These are phyloP conservation scores for Oryza officinalis DNA, from an alignment of 176 grass and related monocot genomes.

Conservation along the genomic window DNA sequence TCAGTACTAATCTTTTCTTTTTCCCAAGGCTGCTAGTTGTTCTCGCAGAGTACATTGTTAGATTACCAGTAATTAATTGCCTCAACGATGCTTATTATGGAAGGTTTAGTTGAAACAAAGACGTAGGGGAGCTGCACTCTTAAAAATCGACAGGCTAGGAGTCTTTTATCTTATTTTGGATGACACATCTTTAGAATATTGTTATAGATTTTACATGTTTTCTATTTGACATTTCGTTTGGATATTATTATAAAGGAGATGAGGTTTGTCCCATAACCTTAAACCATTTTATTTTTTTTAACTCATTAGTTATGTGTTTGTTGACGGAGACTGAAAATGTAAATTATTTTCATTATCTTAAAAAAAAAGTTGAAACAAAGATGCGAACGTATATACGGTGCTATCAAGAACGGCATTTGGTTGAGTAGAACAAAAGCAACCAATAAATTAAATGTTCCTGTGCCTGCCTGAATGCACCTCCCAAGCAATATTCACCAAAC, in stretches of 20 bases:
- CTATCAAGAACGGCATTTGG: not conserved
- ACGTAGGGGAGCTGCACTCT: too few relatives aligned
- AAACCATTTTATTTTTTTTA: too few relatives aligned
- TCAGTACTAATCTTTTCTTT: not conserved
- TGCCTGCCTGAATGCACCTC: not conserved
- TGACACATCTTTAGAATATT: too few relatives aligned
- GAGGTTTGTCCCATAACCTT: too few relatives aligned
- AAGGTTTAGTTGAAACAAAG: not conserved
- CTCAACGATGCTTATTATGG: not conserved
- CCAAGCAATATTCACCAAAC: conserved; percentile 7
- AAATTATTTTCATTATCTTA: too few relatives aligned
- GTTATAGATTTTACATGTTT: too few relatives aligned
- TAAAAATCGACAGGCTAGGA: too few relatives aligned
- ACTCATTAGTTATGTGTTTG: too few relatives aligned
- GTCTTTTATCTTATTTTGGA: too few relatives aligned
- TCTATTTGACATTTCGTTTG: too few relatives aligned
- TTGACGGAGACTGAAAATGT: too few relatives aligned
- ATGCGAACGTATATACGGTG: not conserved
- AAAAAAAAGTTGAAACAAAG: not conserved
- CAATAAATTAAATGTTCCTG: not conserved
- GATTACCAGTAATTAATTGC: not conserved
- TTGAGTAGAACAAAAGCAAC: not conserved
- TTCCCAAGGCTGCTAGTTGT: not conserved
- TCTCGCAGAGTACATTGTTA: not conserved
- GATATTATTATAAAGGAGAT: too few relatives aligned